Percentiles rank a stretch among this genome's conserved stretches.
Evolutionary conservation across 495 filamentous ascomycete genomes (phyloP).

Genomic region (Aspergillus wentii): DNA sequence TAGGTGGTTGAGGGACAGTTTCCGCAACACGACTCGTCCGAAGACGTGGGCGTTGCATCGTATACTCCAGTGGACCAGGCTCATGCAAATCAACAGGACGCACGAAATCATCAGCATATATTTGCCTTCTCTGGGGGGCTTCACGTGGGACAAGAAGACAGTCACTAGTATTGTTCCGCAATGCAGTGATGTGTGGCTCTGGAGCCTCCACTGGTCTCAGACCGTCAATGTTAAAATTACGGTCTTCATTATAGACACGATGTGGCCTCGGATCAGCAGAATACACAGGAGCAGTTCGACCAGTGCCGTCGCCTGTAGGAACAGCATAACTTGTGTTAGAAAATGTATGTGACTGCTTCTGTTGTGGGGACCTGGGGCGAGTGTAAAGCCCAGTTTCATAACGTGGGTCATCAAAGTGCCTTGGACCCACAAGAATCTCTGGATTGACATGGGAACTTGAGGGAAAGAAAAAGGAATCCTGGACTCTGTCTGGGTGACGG

Average conservation of each 20-base stretch:
- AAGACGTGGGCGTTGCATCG: conserved; percentile 9
- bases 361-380: conserved; percentile 7
- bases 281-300: conserved; percentile 7
- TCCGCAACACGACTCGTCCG: conserved; percentile 9
- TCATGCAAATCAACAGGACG: conserved; percentile 30
- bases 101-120: conserved; percentile 37
- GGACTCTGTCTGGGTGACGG: conserved; percentile 9
- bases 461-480: conserved; percentile 6
- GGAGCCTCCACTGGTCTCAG: conserved; percentile 7
- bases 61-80: conserved; percentile 17
- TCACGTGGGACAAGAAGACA: conserved; percentile 11
- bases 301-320: conserved; percentile 10
- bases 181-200: conserved; percentile 6
- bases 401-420: conserved; percentile 10
- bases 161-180: conserved; percentile 12
- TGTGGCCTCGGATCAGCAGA: conserved; percentile 7
- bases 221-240: conserved; percentile 13
- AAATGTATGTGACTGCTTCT: conserved; percentile 1
- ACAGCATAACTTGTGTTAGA: conserved; percentile 12
- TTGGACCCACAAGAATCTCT: conserved; percentile 13
- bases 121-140: conserved; percentile 13
- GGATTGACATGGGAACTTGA: conserved; percentile 10
- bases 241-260: conserved; percentile 14
- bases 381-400: conserved; percentile 5
- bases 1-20: conserved; percentile 12